Conservation (phyloP, 2,329 filamentous ascomycete genomes). For the Aspergillus calidoustus region DNA sequence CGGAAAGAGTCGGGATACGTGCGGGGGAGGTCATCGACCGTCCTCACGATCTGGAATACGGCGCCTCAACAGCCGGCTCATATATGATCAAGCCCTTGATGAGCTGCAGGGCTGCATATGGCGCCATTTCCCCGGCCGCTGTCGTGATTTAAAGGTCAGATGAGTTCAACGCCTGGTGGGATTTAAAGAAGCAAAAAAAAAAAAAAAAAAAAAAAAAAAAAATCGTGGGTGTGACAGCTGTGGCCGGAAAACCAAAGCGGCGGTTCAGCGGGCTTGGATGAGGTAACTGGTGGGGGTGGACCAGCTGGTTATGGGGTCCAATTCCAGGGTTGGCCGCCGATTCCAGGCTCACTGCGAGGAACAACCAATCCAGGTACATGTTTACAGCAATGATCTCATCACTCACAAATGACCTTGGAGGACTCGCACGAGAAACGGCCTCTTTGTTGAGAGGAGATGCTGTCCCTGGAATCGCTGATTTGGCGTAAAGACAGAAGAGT, state of each 20-base stretch:
- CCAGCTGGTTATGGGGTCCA: conserved; percentile 2
- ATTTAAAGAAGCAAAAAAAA: conserved; percentile 3
- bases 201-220: conserved; percentile 5
- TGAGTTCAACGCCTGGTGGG: neutral
- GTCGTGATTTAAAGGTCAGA: neutral
- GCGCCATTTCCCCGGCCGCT: conserved; percentile 12
- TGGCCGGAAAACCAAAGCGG: neutral
- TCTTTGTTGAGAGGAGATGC: neutral
- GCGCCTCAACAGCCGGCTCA: neutral
- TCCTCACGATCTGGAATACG: neutral
- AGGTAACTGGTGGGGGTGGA: conserved; percentile 11
- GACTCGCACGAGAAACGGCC: neutral
- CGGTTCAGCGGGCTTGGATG: conserved; percentile 3
- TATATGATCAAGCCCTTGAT: neutral
- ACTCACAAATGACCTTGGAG: neutral
- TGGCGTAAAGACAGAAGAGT: neutral
- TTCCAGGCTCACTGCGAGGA: neutral
- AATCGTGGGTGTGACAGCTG: neutral
- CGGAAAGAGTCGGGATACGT: neutral
- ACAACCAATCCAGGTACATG: conserved; percentile 9
- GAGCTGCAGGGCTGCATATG: neutral
- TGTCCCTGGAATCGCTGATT: conserved; percentile 12
- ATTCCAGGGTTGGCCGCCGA: neutral
- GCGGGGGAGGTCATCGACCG: neutral
- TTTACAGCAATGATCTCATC: conserved; percentile 9